These are phyloP conservation scores for Agrocybe chaxingu DNA, from an alignment of 768 basidiomycete genomes.

Conservation along the genomic window DNA sequence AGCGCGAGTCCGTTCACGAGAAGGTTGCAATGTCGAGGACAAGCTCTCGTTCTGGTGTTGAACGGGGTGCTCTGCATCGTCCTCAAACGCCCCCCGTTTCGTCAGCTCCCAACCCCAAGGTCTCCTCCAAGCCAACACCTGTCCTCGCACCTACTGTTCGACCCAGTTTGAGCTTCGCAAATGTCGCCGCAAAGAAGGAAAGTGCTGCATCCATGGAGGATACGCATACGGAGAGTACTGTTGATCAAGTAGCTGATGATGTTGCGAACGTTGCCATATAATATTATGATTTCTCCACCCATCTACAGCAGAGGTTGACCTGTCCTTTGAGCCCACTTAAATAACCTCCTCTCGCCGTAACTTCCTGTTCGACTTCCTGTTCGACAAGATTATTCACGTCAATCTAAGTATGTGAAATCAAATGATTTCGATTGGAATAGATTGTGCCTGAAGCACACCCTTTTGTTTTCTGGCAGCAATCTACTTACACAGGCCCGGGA, in stretches of 20 bases:
- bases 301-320: too few species aligned
- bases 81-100: constrained; percentile 31
- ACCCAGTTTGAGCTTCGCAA: constrained; percentile 80
- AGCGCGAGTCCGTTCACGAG: constrained; percentile 56
- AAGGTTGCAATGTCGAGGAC: constrained; percentile 51
- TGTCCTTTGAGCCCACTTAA: too few species aligned
- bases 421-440: too few species aligned
- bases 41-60: constrained; percentile 46
- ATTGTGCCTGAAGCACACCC: not conserved
- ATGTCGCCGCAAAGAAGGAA: constrained; percentile 59
- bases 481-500: constrained; percentile 12
- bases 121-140: constrained; percentile 25
- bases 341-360: too few species aligned
- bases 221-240: constrained; percentile 6
- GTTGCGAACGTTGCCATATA: constrained; percentile 11
- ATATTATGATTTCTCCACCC: not conserved
- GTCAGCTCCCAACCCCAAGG: constrained; percentile 26
- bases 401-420: too few species aligned
- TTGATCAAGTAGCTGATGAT: constrained; percentile 13
- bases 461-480: constrained; percentile 1
- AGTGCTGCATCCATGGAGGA: constrained; percentile 17
- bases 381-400: too few species aligned
- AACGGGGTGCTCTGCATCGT: constrained; percentile 34
- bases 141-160: constrained; percentile 50
- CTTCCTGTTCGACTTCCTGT: too few species aligned